phyloP scores from a whole-genome alignment of 306 rosid species.

The Carpinus viminea region DNA sequence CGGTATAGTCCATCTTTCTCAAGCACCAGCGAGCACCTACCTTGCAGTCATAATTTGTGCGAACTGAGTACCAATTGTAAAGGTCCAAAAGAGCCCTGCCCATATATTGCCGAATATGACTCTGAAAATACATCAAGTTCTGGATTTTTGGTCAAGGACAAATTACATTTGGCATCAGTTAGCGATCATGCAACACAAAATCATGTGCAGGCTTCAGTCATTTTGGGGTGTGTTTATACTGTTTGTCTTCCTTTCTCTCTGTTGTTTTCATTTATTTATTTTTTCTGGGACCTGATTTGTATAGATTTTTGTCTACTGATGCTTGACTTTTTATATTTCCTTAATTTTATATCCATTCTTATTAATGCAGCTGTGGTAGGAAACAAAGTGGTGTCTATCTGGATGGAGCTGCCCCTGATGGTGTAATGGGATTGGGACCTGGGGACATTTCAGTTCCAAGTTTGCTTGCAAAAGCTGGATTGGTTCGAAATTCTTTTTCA shows the following conservation, averaged over 20 bases:
- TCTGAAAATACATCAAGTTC: conserved; percentile 88
- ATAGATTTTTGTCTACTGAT: conserved; percentile 5
- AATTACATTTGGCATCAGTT: conserved; percentile 68
- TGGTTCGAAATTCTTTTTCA: conserved; percentile 54
- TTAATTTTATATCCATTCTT: conserved; percentile 11
- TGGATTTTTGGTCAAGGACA: conserved; percentile 86
- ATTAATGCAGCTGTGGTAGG: conserved; percentile 60
- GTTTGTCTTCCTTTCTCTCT: not conserved
- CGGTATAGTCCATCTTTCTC: conserved; percentile 83
- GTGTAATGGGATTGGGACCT: conserved; percentile 71
- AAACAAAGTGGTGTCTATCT: conserved; percentile 60
- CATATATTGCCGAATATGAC: conserved; percentile 57
- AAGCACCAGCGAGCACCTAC: conserved; percentile 67
- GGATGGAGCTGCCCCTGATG: conserved; percentile 68
- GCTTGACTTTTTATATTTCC: conserved; percentile 2
- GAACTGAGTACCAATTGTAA: conserved; percentile 61
- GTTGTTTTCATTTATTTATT: not conserved
- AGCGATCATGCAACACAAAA: conserved; percentile 41
- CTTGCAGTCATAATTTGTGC: conserved; percentile 82
- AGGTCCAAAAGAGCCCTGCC: conserved; percentile 72
- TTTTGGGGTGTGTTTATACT: conserved; percentile 62
- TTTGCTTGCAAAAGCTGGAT: conserved; percentile 59
- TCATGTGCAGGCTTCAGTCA: conserved; percentile 69
- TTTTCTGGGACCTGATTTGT: not conserved
- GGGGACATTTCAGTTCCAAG: conserved; percentile 66